These are phyloP conservation scores for Penicillium atrosanguineum DNA, from an alignment of 495 filamentous ascomycete species.

Conservation along the genomic window DNA sequence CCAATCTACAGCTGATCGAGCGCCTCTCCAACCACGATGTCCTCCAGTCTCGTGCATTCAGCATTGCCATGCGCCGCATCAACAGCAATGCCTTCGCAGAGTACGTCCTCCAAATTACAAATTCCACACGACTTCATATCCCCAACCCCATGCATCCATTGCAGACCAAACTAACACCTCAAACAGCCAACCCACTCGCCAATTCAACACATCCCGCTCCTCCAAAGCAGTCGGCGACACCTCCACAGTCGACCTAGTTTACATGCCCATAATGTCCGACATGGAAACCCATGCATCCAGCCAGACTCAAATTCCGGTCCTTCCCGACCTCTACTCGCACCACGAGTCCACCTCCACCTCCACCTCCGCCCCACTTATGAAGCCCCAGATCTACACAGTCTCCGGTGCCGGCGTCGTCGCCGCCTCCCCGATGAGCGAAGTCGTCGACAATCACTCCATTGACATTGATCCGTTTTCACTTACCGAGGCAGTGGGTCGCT, in stretches of 20 bases:
- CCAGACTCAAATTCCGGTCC: constrained; percentile 49
- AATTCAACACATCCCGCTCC: constrained; percentile 59
- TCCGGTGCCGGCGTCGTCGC: constrained; percentile 48
- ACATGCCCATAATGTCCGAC: constrained; percentile 53
- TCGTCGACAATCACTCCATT: constrained; percentile 54
- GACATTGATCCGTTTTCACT: constrained; percentile 59
- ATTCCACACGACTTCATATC: not conserved
- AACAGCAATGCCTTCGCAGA: constrained; percentile 40
- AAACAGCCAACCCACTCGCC: constrained; percentile 37
- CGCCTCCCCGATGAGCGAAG: constrained; percentile 56
- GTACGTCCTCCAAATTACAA: constrained; percentile 26
- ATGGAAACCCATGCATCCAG: constrained; percentile 33
- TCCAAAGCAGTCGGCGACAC: constrained; percentile 54
- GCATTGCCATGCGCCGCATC: constrained; percentile 50
- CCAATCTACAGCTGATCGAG: constrained; percentile 41
- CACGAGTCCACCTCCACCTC: constrained; percentile 19
- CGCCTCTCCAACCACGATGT: constrained; percentile 54
- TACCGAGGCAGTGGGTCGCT: constrained; percentile 49
- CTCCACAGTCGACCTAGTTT: constrained; percentile 63
- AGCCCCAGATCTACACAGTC: constrained; percentile 56
- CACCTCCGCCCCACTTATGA: constrained; percentile 41
- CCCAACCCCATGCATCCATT: not conserved
- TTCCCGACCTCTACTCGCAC: constrained; percentile 45
- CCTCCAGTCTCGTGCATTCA: constrained; percentile 52
- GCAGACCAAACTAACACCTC: constrained; percentile 18